Evolutionary conservation across 1,284 basidiomycete genomes (phyloP).

Genomic region (Coniferiporia weirii): DNA sequence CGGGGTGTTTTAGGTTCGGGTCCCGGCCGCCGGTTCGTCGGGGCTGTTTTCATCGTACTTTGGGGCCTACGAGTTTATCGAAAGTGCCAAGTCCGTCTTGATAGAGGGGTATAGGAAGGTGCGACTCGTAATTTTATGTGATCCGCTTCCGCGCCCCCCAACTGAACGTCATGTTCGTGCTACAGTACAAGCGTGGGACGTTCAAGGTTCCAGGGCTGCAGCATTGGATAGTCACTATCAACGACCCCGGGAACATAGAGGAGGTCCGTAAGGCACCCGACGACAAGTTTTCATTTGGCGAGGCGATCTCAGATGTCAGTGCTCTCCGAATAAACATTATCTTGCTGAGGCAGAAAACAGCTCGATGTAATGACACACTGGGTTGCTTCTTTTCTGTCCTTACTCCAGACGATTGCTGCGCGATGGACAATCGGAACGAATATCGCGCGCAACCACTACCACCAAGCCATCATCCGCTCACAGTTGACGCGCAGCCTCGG

Average conservation of each 20-base stretch:
- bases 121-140: not conserved
- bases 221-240: constrained; percentile 27
- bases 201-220: constrained; percentile 26
- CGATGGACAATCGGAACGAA: constrained; percentile 19
- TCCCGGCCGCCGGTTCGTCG: not conserved
- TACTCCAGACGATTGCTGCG: constrained; percentile 2
- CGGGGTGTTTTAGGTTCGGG: not conserved
- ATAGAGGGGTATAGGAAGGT: constrained; percentile 9
- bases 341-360: not conserved
- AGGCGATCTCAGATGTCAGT: constrained; percentile 24
- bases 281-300: constrained; percentile 24
- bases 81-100: constrained; percentile 2
- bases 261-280: constrained; percentile 32
- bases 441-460: constrained; percentile 20
- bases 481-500: constrained; percentile 25
- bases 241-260: constrained; percentile 25
- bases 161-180: not conserved
- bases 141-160: not conserved
- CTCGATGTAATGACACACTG: no score
- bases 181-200: constrained; percentile 20
- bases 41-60: constrained; percentile 10
- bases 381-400: not conserved
- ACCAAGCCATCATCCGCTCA: constrained; percentile 23
- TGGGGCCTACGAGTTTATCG: constrained; percentile 9
- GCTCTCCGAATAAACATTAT: not conserved